Percentiles rank a stretch among this genome's conserved stretches.
phyloP scores from a whole-genome alignment of 495 filamentous ascomycete species.

The Hyaloscypha finlandica region DNA sequence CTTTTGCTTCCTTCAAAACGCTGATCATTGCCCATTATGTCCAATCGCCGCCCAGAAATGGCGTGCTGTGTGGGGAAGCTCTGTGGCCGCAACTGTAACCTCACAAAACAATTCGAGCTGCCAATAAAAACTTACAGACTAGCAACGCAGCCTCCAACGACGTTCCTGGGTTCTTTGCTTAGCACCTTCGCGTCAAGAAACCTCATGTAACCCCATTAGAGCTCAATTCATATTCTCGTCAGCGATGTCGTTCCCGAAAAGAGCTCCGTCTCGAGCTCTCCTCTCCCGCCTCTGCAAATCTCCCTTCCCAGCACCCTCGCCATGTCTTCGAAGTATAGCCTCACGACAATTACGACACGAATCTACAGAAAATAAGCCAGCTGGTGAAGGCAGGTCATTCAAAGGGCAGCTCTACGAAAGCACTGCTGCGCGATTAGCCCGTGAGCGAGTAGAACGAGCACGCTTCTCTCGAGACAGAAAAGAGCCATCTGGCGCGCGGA shows the following conservation, averaged over 20 bases:
- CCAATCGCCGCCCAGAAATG: not conserved
- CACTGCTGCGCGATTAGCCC: constrained; percentile 70
- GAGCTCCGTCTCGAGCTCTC: constrained; percentile 27
- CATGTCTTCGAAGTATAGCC: constrained; percentile 12
- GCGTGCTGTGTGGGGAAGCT: constrained; percentile 9
- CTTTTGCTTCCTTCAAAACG: too few species aligned
- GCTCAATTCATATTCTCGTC: not conserved
- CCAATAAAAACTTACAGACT: not conserved
- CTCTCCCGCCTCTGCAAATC: constrained; percentile 18
- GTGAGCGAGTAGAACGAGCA: constrained; percentile 71
- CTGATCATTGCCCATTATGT: too few species aligned
- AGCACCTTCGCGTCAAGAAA: not conserved
- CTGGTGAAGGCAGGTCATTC: constrained; percentile 56
- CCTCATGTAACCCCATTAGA: constrained; percentile 9
- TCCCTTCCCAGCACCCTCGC: not conserved
- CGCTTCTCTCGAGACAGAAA: constrained; percentile 60
- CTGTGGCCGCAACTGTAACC: not conserved
- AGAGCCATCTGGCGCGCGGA: constrained; percentile 53
- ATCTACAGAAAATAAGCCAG: constrained; percentile 23
- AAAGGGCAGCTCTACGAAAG: constrained; percentile 87
- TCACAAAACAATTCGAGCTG: not conserved
- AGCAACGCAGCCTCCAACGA: constrained; percentile 1
- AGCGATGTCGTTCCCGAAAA: constrained; percentile 25
- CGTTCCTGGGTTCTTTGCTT: not conserved
- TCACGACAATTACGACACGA: constrained; percentile 22